Evolutionary conservation across 192 early-diverging fungal genomes (phyloP), one percentile per base, ranked within the genome.

Genomic region (Rhizophagus clarus): DNA sequence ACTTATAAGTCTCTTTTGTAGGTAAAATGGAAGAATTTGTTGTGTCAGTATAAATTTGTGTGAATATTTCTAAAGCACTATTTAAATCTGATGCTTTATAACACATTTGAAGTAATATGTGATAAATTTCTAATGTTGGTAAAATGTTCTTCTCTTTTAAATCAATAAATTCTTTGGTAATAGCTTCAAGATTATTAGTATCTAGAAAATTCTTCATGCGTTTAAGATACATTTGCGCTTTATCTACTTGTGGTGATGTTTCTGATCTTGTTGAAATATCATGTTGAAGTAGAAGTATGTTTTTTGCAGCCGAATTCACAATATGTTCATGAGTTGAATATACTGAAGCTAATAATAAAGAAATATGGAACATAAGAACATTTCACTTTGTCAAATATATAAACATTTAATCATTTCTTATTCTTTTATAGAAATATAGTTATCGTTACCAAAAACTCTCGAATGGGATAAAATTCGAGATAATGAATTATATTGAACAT

Each of bases 101-200:
- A 56, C 72, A 74, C 20, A 45, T n/a, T 32, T 74, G 28, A 15
- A 51, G 47, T 0, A 74, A 15, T 12, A 74, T 12, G 12, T 74
- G 72, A 51, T 74, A 74, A 29, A 74, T 60, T 74, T 51, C 51
- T 56, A 49, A 31, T 14, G 42, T 74, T 34, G 72, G 72, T 74
- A 20, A 24, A 74, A 74, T 31, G 24, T 74, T 74, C 28, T 60
- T 24, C n/a, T 74, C 15, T 32, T 74, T 74, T 17, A 60, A 28
- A 20, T 60, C 26, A n/a, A 74, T 74, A 32, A 74, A 74, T 14
- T 49, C 51, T 29, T 20, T 28, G 26, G 47, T 32, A 11, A 74
- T 17, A 1, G 47, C 11, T 60, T 26, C 5, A 20, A 74, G 26
- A 51, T 74, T 34, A 34, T 69, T 69, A 4, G 17, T 34, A 10